These are phyloP conservation scores for Puccinia brachypodii DNA, from an alignment of 1,284 basidiomycete genomes.

Conservation along the genomic window DNA sequence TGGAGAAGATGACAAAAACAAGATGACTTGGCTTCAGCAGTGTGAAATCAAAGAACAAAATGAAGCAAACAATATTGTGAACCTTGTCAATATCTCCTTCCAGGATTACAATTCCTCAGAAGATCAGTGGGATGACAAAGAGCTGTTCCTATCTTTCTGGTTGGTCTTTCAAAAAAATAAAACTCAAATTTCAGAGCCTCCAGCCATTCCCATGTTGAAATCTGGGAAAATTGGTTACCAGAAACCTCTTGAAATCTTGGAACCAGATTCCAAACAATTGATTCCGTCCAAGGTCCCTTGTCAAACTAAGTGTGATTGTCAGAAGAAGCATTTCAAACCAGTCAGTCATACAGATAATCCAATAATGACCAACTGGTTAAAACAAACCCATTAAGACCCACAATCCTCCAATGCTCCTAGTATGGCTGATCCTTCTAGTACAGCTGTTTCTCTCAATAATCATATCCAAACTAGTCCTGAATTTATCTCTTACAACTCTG, in stretches of 20 bases:
- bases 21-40: not conserved
- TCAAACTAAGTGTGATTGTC: not conserved
- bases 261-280: not conserved
- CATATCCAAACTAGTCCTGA: too few species aligned
- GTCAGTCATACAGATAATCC: too few species aligned
- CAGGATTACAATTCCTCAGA: not conserved
- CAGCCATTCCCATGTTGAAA: not conserved
- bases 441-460: too few species aligned
- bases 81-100: not conserved
- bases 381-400: too few species aligned
- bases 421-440: too few species aligned
- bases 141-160: too few species aligned
- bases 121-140: not conserved
- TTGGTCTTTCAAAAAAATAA: too few species aligned
- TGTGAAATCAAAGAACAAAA: not conserved
- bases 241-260: slow-evolving; percentile 8
- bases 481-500: too few species aligned
- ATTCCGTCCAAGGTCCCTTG: not conserved
- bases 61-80: not conserved
- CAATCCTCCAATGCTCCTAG: too few species aligned
- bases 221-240: slow-evolving; percentile 19
- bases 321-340: slow-evolving; percentile 3
- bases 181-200: not conserved
- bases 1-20: not conserved
- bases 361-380: too few species aligned